Conservation (phyloP, 192 early-diverging fungal genomes). For the Mortierella antarctica region DNA sequence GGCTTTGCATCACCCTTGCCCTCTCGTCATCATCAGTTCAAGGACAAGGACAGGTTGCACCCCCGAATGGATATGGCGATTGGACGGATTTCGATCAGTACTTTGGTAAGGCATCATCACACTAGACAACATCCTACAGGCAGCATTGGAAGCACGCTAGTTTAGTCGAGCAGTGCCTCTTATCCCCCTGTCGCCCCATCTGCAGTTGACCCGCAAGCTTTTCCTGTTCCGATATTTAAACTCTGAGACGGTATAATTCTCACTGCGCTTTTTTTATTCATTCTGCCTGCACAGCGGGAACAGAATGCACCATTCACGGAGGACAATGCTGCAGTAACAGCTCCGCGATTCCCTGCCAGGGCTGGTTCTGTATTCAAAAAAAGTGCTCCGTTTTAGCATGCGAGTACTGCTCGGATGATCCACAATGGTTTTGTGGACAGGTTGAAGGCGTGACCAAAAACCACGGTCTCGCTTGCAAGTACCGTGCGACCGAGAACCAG, state of each 20-base stretch:
- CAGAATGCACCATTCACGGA: constrained; percentile 22
- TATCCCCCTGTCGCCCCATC: background rate
- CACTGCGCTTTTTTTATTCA: background rate
- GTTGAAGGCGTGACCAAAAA: constrained; percentile 38
- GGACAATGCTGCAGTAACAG: constrained; percentile 36
- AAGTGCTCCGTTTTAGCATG: constrained; percentile 25
- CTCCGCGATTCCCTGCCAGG: constrained; percentile 37
- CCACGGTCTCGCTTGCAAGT: constrained; percentile 36
- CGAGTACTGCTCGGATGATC: constrained; percentile 26
- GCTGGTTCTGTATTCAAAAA: constrained; percentile 43
- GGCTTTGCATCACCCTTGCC: constrained; percentile 41
- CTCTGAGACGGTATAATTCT: background rate
- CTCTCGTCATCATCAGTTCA: constrained; percentile 18
- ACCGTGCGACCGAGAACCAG: constrained; percentile 17
- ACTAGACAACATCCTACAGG: too few species aligned
- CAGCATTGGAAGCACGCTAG: too few species aligned
- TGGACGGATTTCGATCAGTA: constrained; percentile 29
- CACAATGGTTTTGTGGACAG: constrained; percentile 38
- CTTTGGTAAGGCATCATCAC: constrained; percentile 16
- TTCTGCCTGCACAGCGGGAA: constrained; percentile 6
- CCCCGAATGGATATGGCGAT: constrained; percentile 12
- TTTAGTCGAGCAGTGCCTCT: too few species aligned
- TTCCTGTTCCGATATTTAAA: background rate
- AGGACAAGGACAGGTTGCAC: constrained; percentile 14
- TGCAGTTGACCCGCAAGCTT: background rate